Conservation (phyloP, 2,329 filamentous ascomycete species). For the Chaetothyriales sp. region DNA sequence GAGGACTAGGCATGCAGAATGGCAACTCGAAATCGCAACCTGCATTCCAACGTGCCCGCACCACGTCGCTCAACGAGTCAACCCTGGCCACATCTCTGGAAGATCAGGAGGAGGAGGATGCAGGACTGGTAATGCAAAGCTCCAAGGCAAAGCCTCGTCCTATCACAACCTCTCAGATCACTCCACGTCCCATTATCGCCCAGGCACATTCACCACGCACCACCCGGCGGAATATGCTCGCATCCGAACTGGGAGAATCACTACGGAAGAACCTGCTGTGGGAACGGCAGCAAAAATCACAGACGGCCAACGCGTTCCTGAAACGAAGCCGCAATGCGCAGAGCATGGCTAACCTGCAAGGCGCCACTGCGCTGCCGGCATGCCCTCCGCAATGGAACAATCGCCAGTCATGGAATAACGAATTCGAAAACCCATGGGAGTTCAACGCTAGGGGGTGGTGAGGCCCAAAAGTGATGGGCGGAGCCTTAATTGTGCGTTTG, state of each 20-base stretch:
- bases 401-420: conserved; percentile 62
- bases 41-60: conserved; percentile 38
- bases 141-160: conserved; percentile 7
- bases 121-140: conserved; percentile 15
- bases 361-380: conserved; percentile 54
- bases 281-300: conserved; percentile 90
- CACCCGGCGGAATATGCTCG: conserved; percentile 86
- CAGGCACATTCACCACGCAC: conserved; percentile 78
- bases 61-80: conserved; percentile 53
- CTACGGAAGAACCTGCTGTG: conserved; percentile 81
- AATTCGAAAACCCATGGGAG: conserved; percentile 66
- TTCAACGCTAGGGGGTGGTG: conserved; percentile 80
- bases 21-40: conserved; percentile 38
- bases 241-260: conserved; percentile 84
- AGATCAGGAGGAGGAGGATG: conserved; percentile 32
- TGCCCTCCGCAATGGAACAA: conserved; percentile 43
- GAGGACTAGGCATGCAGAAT: conserved; percentile 52
- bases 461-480: neutral
- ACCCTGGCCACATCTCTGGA: conserved; percentile 45
- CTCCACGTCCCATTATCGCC: conserved; percentile 20
- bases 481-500: conserved; percentile 2
- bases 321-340: conserved; percentile 84
- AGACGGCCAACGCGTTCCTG: conserved; percentile 71
- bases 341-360: conserved; percentile 74
- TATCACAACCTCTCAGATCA: conserved; percentile 11